phyloP scores from a whole-genome alignment of 805 yeast species.

The Yarrowia sp. region DNA sequence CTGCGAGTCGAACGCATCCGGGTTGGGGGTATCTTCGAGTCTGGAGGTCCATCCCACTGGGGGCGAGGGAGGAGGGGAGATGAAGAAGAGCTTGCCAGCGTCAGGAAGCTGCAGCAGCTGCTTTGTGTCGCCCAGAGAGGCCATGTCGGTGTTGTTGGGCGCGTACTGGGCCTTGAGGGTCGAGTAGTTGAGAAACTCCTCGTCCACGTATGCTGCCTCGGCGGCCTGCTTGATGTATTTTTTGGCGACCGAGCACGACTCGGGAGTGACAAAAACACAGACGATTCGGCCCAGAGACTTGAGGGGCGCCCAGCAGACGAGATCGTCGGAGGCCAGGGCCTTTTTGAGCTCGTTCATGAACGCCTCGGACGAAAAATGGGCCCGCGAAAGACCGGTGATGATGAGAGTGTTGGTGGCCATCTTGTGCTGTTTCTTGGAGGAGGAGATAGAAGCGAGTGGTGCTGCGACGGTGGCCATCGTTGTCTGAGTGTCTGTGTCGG shows the following conservation, averaged over 20 bases:
- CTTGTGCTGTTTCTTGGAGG: slow-evolving; percentile 5
- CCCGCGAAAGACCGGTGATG: slow-evolving; percentile 39
- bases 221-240: slow-evolving; percentile 38
- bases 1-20: slow-evolving; percentile 41
- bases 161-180: slow-evolving; percentile 35
- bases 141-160: slow-evolving; percentile 34
- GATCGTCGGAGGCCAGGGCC: slow-evolving; percentile 8
- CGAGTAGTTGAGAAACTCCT: slow-evolving; percentile 30
- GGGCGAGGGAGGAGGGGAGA: slow-evolving; percentile 47
- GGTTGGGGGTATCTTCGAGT: slow-evolving; percentile 45
- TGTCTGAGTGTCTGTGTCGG: neutral
- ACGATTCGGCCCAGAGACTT: slow-evolving; percentile 44
- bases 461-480: slow-evolving; percentile 28
- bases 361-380: slow-evolving; percentile 34
- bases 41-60: slow-evolving; percentile 46
- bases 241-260: slow-evolving; percentile 36
- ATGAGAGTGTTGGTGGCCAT: slow-evolving; percentile 41
- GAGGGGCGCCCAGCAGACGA: slow-evolving; percentile 45
- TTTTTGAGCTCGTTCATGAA: slow-evolving; percentile 19
- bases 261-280: slow-evolving; percentile 43
- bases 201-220: slow-evolving; percentile 27
- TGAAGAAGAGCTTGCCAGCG: slow-evolving; percentile 45
- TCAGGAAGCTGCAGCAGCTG: slow-evolving; percentile 44
- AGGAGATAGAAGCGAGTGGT: slow-evolving; percentile 10
- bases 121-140: slow-evolving; percentile 15